Base-by-base conservation (phyloP, 495 filamentous ascomycete species). In the Penicillium egyptiacum region DNA sequence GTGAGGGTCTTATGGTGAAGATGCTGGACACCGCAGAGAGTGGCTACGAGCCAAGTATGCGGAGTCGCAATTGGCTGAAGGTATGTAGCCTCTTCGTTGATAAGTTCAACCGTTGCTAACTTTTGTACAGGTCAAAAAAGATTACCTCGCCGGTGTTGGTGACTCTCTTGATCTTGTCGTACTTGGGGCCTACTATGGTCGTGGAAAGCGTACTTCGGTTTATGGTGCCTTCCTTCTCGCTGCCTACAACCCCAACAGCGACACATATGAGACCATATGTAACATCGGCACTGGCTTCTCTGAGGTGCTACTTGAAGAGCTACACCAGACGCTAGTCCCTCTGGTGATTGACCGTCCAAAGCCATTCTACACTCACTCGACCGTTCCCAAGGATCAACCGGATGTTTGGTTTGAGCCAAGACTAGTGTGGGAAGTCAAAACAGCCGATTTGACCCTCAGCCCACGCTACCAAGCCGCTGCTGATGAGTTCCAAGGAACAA, bases 241-340 rank as follows among this genome's bases (percentile, higher is more conserved):
- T 2, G 96, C 92, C 71, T 96, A 95, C 78, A 97, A 96, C 73
- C 70, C 86, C 3, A 77, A 69, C 40, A 81, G 76, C 14, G 88
- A 98, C 53, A 85, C 72, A 10, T 98, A 92, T 73, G 95, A 98
- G 72, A 94, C 90, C 0, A 87, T 98, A 23, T 98, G 95, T 82
- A 98, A 98, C 69, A 97, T 98, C 61, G 94, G 94, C 56, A 98
- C 94, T 3, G 94, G 94, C 1, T 98, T 98, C 72, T 93, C 88
- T 4, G 94, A 98, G 73, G 87, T 82, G 2, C 77, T 89, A 4
- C 84, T 98, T 4, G 88, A 95, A 63, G 88, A 91, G 45, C 76
- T 98, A 10, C 86, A 98, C 75, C 72, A 77, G 11, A 76, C 84
- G 45, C 82, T 98, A 25, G 83, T 78, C 0, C 76, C 83, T 4